Base-by-base conservation (phyloP, 2,329 filamentous ascomycete species). In the Ambrosiella beaveri region DNA sequence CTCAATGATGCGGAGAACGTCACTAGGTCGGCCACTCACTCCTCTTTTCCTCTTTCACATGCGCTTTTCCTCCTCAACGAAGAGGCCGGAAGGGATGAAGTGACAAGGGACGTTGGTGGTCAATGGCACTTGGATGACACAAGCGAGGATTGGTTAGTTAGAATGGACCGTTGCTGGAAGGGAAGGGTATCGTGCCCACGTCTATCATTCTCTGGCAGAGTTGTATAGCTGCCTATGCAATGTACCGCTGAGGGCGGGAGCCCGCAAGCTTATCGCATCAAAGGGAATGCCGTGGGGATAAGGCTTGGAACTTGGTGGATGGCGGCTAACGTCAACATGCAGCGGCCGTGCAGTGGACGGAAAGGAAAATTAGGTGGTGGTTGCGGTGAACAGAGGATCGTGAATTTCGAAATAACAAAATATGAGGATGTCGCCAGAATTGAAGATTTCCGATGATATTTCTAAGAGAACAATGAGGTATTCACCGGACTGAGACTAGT, bases 41-140 rank as follows among this genome's bases (percentile, higher is more conserved):
- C 27, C 27, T 27, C 19, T 47, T 47, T 17, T 47, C 44, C 47
- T 51, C 47, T 51, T 35, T 36, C 47, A 51, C 47, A 51, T 35
- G 47, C 19, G 44, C 27, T 57, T 38, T 50, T 50, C 55, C 27
- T 50, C 35, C 9, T n/a, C 11, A n/a, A 49, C 44, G 27, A 50
- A 36, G 55, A 57, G 55, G 55, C 55, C 36, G 45, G 55, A 37
- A 50, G 55, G 35, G 37, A 36, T 55, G 37, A 27, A 55, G 40
- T n/a, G 19, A 13, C 51, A 54, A 38, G 51, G 36, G 36, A 12
- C 36, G 39, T 9, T 15, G 3, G 35, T 39, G n/a, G 44, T 7
- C 44, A 47, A 47, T 47, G 44, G 15, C 44, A 47, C 44, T n/a
- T 47, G 15, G 19, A 47, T 41, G 19, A 8, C n/a, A 17, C n/a